Evolutionary conservation across 192 early-diverging fungal species (phyloP).

Genomic region (Gryganskiella cystojenkinii): DNA sequence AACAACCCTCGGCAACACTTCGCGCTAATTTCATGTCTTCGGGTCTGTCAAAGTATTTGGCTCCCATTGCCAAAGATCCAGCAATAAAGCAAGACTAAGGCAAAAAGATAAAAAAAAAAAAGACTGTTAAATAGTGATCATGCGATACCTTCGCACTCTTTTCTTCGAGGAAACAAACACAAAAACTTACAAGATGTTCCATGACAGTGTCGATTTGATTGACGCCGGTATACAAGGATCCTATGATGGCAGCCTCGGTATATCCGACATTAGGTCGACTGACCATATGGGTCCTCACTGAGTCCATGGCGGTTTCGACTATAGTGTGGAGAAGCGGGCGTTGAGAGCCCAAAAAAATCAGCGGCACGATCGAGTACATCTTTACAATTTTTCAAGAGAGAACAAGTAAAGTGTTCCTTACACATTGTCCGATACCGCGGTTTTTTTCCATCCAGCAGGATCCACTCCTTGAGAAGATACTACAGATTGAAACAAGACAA

Average conservation of each 20-base stretch:
- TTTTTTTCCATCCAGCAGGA: conserved; percentile 52
- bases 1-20: conserved; percentile 59
- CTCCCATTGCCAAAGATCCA: conserved; percentile 59
- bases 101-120: neutral
- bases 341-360: neutral
- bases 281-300: conserved; percentile 48
- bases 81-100: conserved; percentile 66
- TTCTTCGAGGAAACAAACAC: no score
- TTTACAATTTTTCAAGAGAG: no score
- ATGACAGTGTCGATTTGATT: conserved; percentile 25
- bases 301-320: conserved; percentile 40
- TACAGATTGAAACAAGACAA: neutral
- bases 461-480: conserved; percentile 69
- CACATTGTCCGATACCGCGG: conserved; percentile 45
- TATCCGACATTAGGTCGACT: conserved; percentile 11
- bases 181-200: conserved; percentile 46
- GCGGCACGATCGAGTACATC: no score
- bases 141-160: no score
- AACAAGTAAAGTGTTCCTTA: no score
- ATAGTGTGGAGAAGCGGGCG: conserved; percentile 6
- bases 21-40: conserved; percentile 48
- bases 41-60: conserved; percentile 54
- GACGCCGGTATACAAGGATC: neutral
- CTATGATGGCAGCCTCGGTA: conserved; percentile 32
- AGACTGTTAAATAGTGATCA: neutral